Evolutionary conservation across 2,329 filamentous ascomycete species (phyloP).

Genomic region (Pestalotiopsis sp.): DNA sequence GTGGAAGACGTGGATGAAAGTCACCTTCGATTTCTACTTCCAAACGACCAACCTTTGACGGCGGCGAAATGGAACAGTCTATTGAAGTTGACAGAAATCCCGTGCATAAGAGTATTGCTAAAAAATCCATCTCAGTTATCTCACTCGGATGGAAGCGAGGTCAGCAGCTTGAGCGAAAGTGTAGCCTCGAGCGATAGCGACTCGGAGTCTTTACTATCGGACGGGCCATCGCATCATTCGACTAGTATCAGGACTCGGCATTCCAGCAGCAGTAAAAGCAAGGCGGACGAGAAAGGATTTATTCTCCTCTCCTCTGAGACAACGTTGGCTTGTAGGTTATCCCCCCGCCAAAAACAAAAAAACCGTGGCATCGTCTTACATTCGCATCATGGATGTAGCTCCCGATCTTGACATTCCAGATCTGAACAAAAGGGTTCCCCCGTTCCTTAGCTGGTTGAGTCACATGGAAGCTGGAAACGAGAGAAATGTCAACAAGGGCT

Average conservation of each 20-base stretch:
- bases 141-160: not conserved
- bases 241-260: not conserved
- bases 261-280: not conserved
- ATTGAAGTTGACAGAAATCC: not conserved
- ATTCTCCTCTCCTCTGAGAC: not conserved
- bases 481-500: not conserved
- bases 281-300: not conserved
- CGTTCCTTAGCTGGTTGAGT: not conserved
- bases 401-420: not conserved
- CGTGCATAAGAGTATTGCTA: not conserved
- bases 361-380: not conserved
- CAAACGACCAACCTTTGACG: not conserved
- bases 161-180: not conserved
- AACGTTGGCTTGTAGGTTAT: not conserved
- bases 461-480: not conserved
- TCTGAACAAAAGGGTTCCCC: not conserved
- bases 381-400: not conserved
- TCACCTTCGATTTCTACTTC: not conserved
- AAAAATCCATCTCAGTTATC: not conserved
- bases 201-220: not conserved
- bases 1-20: not conserved
- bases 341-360: not conserved
- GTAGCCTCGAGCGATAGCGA: not conserved
- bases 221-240: not conserved
- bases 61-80: not conserved